Percentiles rank a stretch among this genome's conserved stretches.
These are phyloP conservation scores for Pleurostoma richardsiae DNA, from an alignment of 2,329 filamentous ascomycete species.

Conservation along the genomic window DNA sequence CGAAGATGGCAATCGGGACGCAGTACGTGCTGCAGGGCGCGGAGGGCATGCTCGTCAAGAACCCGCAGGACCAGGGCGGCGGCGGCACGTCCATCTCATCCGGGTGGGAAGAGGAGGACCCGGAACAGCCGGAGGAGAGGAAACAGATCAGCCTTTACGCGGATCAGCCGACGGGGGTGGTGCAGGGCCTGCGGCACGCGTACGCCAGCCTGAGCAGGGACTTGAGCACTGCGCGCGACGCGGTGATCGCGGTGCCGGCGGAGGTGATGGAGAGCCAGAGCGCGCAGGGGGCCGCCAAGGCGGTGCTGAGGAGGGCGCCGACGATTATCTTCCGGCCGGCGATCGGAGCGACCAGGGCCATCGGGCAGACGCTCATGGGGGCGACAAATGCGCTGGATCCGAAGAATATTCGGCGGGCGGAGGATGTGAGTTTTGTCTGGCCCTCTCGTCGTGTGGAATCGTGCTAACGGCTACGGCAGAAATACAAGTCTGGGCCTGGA, in stretches of 20 bases:
- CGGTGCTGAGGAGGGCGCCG: constrained; percentile 76
- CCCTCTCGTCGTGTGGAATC: too few relatives aligned
- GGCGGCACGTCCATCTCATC: constrained; percentile 6
- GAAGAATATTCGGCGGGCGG: constrained; percentile 71
- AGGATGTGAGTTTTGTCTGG: constrained; percentile 68
- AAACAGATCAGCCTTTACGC: constrained; percentile 89
- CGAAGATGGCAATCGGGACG: constrained; percentile 90
- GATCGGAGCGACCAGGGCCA: constrained; percentile 82
- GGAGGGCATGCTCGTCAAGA: constrained; percentile 66
- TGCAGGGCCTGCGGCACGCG: constrained; percentile 79
- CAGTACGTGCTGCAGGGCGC: constrained; percentile 89
- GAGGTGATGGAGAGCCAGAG: constrained; percentile 84
- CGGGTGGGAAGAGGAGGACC: constrained; percentile 46
- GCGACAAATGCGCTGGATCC: constrained; percentile 90
- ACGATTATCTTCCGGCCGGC: constrained; percentile 88
- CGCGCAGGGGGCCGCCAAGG: constrained; percentile 73
- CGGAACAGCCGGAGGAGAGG: constrained; percentile 61
- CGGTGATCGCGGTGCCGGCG: constrained; percentile 88
- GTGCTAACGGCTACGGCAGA: constrained; percentile 6
- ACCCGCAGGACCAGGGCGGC: constrained; percentile 22
- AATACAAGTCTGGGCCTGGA: constrained; percentile 10
- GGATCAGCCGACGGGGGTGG: constrained; percentile 84
- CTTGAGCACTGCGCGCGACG: constrained; percentile 79
- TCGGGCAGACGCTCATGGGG: constrained; percentile 85
- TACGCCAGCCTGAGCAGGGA: constrained; percentile 81